These are phyloP conservation scores for Colletotrichum agaves DNA, from an alignment of 2,329 filamentous ascomycete species.

Conservation along the genomic window DNA sequence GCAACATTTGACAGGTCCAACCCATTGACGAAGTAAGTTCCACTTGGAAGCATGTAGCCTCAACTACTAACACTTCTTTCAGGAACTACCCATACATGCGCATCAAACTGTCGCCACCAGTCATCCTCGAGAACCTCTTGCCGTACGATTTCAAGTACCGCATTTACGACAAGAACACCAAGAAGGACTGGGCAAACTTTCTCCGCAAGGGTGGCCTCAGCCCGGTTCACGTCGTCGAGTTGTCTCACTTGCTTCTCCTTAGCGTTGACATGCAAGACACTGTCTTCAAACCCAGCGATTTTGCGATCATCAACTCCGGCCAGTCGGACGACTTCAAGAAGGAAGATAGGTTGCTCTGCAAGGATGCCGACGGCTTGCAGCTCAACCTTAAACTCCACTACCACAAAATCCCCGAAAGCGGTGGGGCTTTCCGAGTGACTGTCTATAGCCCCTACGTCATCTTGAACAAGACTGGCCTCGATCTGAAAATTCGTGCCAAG, in stretches of 20 bases:
- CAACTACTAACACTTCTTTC: constrained; percentile 44
- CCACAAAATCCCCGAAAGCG: constrained; percentile 87
- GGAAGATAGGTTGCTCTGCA: constrained; percentile 82
- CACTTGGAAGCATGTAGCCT: neutral
- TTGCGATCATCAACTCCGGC: constrained; percentile 95
- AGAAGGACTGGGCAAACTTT: constrained; percentile 99
- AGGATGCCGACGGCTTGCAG: constrained; percentile 83
- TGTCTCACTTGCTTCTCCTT: constrained; percentile 91
- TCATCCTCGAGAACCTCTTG: constrained; percentile 93
- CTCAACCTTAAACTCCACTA: constrained; percentile 91
- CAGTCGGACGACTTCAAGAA: constrained; percentile 88
- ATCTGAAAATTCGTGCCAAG: constrained; percentile 89
- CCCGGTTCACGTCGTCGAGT: constrained; percentile 95
- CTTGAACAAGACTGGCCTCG: constrained; percentile 92
- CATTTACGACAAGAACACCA: constrained; percentile 98
- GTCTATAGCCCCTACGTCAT: constrained; percentile 96
- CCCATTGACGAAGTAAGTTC: constrained; percentile 76
- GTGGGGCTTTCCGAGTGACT: constrained; percentile 94
- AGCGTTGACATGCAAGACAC: constrained; percentile 98
- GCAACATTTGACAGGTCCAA: constrained; percentile 86
- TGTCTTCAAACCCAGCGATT: constrained; percentile 93
- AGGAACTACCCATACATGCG: constrained; percentile 95
- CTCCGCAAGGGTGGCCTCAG: constrained; percentile 95
- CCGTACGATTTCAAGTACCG: constrained; percentile 99
- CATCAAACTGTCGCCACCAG: constrained; percentile 88